These are phyloP conservation scores for Gnomoniopsis sp. DNA, from an alignment of 2,329 filamentous ascomycete species.

Conservation along the genomic window DNA sequence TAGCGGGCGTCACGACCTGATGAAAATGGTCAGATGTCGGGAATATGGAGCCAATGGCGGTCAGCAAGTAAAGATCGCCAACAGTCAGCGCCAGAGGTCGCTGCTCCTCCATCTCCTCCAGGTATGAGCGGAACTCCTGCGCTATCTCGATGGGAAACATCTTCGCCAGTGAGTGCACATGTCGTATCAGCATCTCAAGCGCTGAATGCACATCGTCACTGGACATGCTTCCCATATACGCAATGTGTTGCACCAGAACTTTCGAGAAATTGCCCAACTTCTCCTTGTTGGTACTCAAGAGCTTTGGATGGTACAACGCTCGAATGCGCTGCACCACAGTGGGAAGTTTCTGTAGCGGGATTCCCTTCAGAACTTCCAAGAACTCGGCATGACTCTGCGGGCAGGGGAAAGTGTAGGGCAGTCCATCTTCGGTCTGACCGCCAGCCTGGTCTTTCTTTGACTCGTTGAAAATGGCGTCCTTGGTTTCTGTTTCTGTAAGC, in stretches of 20 bases:
- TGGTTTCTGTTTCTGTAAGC: slow-evolving; percentile 55
- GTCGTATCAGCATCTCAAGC: slow-evolving; percentile 78
- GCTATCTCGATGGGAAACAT: slow-evolving; percentile 77
- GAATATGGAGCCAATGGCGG: slow-evolving; percentile 79
- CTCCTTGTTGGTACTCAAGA: slow-evolving; percentile 80
- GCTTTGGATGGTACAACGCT: slow-evolving; percentile 85
- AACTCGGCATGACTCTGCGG: slow-evolving; percentile 76
- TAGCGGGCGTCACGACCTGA: slow-evolving; percentile 85
- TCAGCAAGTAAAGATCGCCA: slow-evolving; percentile 80
- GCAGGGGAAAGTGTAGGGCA: slow-evolving; percentile 85
- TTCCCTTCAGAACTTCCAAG: slow-evolving; percentile 58
- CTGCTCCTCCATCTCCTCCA: slow-evolving; percentile 51
- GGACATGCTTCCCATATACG: slow-evolving; percentile 42
- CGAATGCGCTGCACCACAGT: slow-evolving; percentile 85
- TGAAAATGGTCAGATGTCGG: slow-evolving; percentile 98
- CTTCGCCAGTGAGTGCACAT: slow-evolving; percentile 89
- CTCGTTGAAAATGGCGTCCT: slow-evolving; percentile 48
- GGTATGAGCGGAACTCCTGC: slow-evolving; percentile 70
- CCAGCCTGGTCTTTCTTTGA: slow-evolving; percentile 41
- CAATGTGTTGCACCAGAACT: slow-evolving; percentile 62
- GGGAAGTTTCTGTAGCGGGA: slow-evolving; percentile 64
- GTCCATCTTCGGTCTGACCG: slow-evolving; percentile 44
- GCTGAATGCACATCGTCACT: slow-evolving; percentile 57
- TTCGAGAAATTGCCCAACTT: slow-evolving; percentile 68
- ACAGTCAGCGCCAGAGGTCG: slow-evolving; percentile 51